A percentile compares a stretch with the other conserved stretches of the same genome.
Conservation (phyloP, 2,329 filamentous ascomycete species). For the Fusarium euwallaceae region DNA sequence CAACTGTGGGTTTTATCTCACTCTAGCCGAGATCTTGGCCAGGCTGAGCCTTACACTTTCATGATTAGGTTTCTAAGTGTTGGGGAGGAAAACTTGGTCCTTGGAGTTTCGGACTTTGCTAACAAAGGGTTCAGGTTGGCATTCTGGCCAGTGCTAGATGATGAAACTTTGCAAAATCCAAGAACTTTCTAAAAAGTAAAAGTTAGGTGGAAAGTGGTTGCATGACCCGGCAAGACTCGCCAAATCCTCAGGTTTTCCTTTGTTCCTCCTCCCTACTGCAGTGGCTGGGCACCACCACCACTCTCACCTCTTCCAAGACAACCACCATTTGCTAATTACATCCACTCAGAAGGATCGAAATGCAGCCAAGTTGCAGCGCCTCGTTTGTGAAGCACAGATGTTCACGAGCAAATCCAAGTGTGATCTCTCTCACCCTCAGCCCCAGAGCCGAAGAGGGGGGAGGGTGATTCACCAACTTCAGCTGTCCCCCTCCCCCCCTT, state of each 20-base stretch:
- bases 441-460: conserved; percentile 18
- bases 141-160: not conserved
- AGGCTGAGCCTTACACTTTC: not conserved
- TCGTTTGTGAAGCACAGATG: conserved; percentile 19
- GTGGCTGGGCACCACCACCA: conserved; percentile 22
- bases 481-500: conserved; percentile 32
- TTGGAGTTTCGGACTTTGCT: not conserved
- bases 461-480: conserved; percentile 12
- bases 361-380: conserved; percentile 19
- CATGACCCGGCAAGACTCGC: not conserved
- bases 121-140: not conserved
- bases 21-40: not conserved
- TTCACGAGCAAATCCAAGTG: conserved; percentile 2
- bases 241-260: conserved; percentile 23
- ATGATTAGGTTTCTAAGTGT: not conserved
- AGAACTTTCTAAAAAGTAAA: not conserved
- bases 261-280: conserved; percentile 16
- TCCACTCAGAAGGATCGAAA: conserved; percentile 16
- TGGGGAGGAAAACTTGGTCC: not conserved
- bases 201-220: conserved; percentile 1
- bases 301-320: conserved; percentile 12
- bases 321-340: conserved; percentile 13
- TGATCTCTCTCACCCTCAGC: conserved; percentile 23
- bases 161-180: not conserved
- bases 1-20: not conserved